Evolutionary conservation across 441 rosid species (phyloP), one percentile per base, ranked within the genome.

Genomic region (Bruguiera hainesii): DNA sequence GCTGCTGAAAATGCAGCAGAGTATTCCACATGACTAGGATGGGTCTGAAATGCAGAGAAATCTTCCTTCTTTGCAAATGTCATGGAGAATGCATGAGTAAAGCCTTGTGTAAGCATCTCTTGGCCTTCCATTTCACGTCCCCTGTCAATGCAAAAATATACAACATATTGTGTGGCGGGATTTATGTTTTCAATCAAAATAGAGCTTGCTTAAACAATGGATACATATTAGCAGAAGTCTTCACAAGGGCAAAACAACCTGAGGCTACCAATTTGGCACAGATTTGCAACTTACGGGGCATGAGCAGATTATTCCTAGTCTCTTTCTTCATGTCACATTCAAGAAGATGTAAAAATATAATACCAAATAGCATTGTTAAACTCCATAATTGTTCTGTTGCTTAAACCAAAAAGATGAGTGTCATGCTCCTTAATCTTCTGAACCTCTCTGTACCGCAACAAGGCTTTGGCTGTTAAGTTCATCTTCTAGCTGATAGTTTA

Each of bases 91-190:
- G 83, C 85, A 71, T 93, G 98, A 28, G 93, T 87, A 31, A 82
- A 91, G 25, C 98, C 98, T 83, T 93, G 96, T 63, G 85, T 84
- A 19, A 93, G 88, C 96, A 87, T 85, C 79, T 91, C 98, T 19
- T 64, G 82, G 53, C 96, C 79, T 74, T 93, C 93, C 20, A 74
- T 65, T 73, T 91, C 97, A 55, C 85, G 79, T 28, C 98, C 98
- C 97, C 98, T 91, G 79, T 33, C 7, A 31, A 29, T 23, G 30
- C 16, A 31, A 63, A 42, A 25, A 42, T 0, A 0, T 15, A 10
- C 15, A 21, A 53, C 15, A 53, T 23, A 9, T 53, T 53, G 15
- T 20, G 26, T 53, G 13, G 0, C 23, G 29, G 26, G 15, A 13
- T 20, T 2, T 28, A 8, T 53, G 3, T 10, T 25, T 20, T 42